Conservation (phyloP, 2,329 filamentous ascomycete genomes). For the Fusarium torreyae region DNA sequence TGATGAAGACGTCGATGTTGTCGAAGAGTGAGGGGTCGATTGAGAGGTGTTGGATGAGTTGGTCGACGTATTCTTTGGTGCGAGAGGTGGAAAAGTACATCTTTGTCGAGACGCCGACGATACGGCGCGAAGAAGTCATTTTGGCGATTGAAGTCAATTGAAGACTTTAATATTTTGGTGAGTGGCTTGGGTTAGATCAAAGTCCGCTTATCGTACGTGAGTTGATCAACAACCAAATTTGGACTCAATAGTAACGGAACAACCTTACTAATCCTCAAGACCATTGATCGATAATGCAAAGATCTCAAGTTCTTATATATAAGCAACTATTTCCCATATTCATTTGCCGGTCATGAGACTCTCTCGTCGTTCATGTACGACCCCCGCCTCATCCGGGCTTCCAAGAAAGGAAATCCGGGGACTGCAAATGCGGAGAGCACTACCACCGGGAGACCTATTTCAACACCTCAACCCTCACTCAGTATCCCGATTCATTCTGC, state of each 20-base stretch:
- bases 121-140: conserved; percentile 63
- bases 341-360: background rate
- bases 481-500: background rate
- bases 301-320: too few relatives aligned
- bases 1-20: conserved; percentile 79
- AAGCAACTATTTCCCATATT: background rate
- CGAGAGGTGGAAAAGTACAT: conserved; percentile 82
- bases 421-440: conserved; percentile 24
- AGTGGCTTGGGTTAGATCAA: background rate
- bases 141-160: background rate
- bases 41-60: conserved; percentile 63
- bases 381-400: conserved; percentile 19
- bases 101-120: conserved; percentile 82
- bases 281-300: background rate
- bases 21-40: conserved; percentile 59
- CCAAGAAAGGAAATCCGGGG: conserved; percentile 29
- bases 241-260: background rate
- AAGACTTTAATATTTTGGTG: background rate
- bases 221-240: background rate
- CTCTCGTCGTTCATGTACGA: background rate
- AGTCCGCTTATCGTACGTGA: background rate
- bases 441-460: conserved; percentile 4
- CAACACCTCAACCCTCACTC: background rate
- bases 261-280: background rate
- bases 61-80: conserved; percentile 70